phyloP scores from a whole-genome alignment of 202 grass and related monocot genomes.

The Saccharum hybrid region DNA sequence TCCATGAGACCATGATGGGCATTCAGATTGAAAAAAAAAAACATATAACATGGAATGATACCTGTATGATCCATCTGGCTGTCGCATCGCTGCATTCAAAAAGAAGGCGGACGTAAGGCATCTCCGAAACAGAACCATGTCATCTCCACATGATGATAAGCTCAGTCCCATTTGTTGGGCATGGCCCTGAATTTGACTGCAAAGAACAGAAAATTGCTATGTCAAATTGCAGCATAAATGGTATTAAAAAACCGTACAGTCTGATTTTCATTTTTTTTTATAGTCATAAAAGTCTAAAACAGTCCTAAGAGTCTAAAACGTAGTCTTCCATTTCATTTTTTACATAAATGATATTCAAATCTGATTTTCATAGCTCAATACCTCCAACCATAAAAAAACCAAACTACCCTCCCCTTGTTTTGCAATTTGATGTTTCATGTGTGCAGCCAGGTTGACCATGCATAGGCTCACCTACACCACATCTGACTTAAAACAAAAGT shows the following conservation, averaged over 20 bases:
- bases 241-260: background rate
- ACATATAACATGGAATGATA: background rate
- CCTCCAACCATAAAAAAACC: conserved; percentile 27
- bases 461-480: background rate
- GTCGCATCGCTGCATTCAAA: conserved; percentile 79
- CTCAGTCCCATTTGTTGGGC: conserved; percentile 75
- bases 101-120: conserved; percentile 83
- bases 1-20: background rate
- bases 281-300: background rate
- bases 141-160: conserved; percentile 75
- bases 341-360: background rate
- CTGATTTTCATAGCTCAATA: conserved; percentile 5
- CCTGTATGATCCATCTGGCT: conserved; percentile 89
- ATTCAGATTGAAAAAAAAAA: background rate
- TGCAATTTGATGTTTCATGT: background rate
- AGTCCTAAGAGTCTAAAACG: background rate
- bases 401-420: background rate
- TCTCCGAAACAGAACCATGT: conserved; percentile 78
- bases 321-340: background rate
- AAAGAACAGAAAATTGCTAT: conserved; percentile 28
- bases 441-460: background rate
- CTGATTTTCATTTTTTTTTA: background rate
- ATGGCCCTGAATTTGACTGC: conserved; percentile 88
- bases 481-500: background rate
- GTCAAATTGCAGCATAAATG: conserved; percentile 27